Percentiles rank a stretch among this genome's conserved stretches.
phyloP scores from a whole-genome alignment of 116 monocot species.

The Dioscorea cayenensis region DNA sequence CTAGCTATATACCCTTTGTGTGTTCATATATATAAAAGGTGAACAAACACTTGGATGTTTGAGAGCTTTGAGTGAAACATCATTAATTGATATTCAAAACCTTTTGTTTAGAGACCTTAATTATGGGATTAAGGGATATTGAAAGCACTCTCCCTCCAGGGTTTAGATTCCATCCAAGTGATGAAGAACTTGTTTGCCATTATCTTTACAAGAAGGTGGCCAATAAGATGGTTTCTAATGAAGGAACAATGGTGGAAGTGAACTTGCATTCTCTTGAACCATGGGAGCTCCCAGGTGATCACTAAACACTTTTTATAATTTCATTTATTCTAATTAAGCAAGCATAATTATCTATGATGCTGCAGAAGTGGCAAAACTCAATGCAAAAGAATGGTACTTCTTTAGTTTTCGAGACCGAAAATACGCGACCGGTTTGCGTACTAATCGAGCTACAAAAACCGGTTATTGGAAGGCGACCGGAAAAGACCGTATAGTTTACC shows the following conservation, averaged over 20 bases:
- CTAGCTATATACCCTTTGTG: neutral
- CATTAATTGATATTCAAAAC: neutral
- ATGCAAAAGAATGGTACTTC: conserved; percentile 61
- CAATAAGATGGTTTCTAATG: too few relatives aligned
- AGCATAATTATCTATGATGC: too few relatives aligned
- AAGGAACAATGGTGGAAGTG: conserved; percentile 61
- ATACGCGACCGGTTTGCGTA: conserved; percentile 46
- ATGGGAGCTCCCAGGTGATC: conserved; percentile 69
- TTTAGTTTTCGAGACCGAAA: conserved; percentile 53
- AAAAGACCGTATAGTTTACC: conserved; percentile 34
- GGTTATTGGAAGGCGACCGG: conserved; percentile 70
- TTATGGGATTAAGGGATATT: conserved; percentile 45
- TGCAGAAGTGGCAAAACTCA: conserved; percentile 44
- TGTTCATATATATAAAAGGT: neutral
- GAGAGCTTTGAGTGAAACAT: neutral
- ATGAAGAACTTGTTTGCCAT: conserved; percentile 62
- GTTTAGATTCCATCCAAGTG: conserved; percentile 63
- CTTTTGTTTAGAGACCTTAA: neutral
- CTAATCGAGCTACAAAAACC: conserved; percentile 45
- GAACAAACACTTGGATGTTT: neutral
- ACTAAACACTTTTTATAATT: neutral
- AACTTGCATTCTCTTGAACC: conserved; percentile 58
- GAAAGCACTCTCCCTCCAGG: conserved; percentile 52
- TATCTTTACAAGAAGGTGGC: conserved; percentile 56
- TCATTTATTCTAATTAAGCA: too few relatives aligned